These are phyloP conservation scores for Flaveria ramosissima DNA, from an alignment of 129 eudicot genomes.

Conservation along the genomic window DNA sequence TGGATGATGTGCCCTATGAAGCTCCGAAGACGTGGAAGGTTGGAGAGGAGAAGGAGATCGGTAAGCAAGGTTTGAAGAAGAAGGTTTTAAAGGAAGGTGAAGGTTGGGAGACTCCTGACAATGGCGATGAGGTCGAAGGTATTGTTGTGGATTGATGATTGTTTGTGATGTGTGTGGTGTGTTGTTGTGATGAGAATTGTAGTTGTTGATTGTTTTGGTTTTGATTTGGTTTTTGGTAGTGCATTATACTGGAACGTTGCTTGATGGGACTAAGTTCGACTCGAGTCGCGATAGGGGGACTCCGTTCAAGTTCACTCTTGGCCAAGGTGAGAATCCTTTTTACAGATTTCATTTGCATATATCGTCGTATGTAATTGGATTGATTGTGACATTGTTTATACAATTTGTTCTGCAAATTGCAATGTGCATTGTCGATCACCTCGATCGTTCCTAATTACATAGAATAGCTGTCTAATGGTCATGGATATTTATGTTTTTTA, in stretches of 20 bases:
- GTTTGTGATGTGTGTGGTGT: neutral
- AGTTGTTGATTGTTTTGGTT: neutral
- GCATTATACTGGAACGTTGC: slow-evolving; percentile 91
- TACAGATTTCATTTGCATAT: neutral
- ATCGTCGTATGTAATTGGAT: neutral
- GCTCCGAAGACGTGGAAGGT: slow-evolving; percentile 47
- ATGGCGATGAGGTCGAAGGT: slow-evolving; percentile 97
- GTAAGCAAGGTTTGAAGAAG: slow-evolving; percentile 76
- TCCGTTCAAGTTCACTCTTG: slow-evolving; percentile 86
- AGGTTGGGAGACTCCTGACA: slow-evolving; percentile 85
- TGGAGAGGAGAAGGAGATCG: slow-evolving; percentile 97
- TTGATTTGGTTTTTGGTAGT: slow-evolving; percentile 43
- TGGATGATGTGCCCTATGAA: slow-evolving; percentile 53
- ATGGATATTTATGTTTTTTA: no score
- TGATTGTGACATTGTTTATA: neutral
- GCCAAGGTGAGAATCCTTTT: slow-evolving; percentile 56
- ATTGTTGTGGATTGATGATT: neutral
- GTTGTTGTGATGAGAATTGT: neutral
- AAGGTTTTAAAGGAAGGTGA: slow-evolving; percentile 86
- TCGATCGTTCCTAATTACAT: neutral
- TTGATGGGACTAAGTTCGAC: slow-evolving; percentile 86
- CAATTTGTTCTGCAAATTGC: slow-evolving; percentile 6
- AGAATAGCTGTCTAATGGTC: neutral
- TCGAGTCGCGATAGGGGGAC: slow-evolving; percentile 89
- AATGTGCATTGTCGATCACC: neutral